Conservation (phyloP, 2,329 filamentous ascomycete species). For the Alternaria conjuncta region DNA sequence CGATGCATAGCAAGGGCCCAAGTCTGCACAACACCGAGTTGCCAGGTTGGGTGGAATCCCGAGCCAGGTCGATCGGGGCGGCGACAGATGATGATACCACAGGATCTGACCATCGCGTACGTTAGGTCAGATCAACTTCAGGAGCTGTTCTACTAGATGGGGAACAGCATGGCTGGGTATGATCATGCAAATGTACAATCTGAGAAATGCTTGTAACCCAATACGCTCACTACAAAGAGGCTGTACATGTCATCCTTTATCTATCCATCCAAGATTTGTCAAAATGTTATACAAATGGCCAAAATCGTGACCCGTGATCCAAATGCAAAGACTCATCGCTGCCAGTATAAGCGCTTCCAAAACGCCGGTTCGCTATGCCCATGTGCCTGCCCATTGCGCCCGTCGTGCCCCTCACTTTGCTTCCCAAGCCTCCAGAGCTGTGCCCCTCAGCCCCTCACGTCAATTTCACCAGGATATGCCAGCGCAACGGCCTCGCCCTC, state of each 20-base stretch:
- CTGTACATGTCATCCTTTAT: background rate
- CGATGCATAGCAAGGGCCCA: too few relatives aligned
- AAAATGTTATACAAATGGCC: background rate
- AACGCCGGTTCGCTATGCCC: background rate
- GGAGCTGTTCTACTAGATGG: too few relatives aligned
- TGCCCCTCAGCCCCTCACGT: constrained; percentile 10
- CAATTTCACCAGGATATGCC: constrained; percentile 10
- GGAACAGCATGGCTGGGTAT: too few relatives aligned
- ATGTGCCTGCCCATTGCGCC: background rate
- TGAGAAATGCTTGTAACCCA: background rate
- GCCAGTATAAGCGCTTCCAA: background rate
- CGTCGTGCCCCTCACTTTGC: background rate
- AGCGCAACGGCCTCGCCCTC: background rate
- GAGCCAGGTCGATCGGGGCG: too few relatives aligned
- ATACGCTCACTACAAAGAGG: background rate
- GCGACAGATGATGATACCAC: too few relatives aligned
- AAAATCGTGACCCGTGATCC: background rate
- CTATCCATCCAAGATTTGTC: background rate
- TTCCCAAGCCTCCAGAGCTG: background rate
- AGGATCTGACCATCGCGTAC: too few relatives aligned
- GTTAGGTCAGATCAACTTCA: too few relatives aligned
- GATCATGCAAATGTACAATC: background rate
- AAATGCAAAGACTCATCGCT: background rate
- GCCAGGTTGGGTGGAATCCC: too few relatives aligned
- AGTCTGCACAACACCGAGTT: too few relatives aligned